These are phyloP conservation scores for Scytalidium lignicola DNA, from an alignment of 2,329 filamentous ascomycete species.

Conservation along the genomic window DNA sequence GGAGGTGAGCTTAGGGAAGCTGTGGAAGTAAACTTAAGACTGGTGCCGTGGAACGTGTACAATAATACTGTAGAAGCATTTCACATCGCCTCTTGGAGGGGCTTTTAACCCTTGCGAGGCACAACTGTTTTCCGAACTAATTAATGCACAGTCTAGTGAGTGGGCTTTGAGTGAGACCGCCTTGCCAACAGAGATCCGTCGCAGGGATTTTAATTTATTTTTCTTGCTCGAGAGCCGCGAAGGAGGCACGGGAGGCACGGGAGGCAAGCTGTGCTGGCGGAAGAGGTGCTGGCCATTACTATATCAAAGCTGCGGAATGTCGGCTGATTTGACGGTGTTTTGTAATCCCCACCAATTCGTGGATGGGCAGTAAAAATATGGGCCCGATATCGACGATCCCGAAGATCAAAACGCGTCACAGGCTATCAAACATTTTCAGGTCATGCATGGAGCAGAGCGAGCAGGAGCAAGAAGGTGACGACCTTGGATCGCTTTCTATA, in stretches of 20 bases:
- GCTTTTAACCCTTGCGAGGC: neutral
- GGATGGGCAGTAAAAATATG: neutral
- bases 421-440: neutral
- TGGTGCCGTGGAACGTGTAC: slow-evolving; percentile 19
- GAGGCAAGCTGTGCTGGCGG: neutral
- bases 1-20: slow-evolving; percentile 83
- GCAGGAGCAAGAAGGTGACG: no score
- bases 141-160: no score
- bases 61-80: slow-evolving; percentile 16
- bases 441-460: neutral
- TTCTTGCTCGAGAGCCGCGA: neutral
- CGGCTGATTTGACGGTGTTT: neutral
- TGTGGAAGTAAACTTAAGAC: slow-evolving; percentile 61
- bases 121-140: neutral
- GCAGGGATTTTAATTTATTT: no score
- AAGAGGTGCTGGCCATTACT: neutral
- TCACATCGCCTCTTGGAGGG: neutral
- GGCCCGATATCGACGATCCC: neutral
- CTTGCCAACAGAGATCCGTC: neutral
- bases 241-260: neutral
- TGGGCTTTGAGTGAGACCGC: no score
- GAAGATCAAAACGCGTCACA: neutral
- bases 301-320: neutral
- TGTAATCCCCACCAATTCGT: neutral
- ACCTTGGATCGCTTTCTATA: no score